phyloP scores from a whole-genome alignment of 1,284 basidiomycete species.

The Apiotrichum laibachii region DNA sequence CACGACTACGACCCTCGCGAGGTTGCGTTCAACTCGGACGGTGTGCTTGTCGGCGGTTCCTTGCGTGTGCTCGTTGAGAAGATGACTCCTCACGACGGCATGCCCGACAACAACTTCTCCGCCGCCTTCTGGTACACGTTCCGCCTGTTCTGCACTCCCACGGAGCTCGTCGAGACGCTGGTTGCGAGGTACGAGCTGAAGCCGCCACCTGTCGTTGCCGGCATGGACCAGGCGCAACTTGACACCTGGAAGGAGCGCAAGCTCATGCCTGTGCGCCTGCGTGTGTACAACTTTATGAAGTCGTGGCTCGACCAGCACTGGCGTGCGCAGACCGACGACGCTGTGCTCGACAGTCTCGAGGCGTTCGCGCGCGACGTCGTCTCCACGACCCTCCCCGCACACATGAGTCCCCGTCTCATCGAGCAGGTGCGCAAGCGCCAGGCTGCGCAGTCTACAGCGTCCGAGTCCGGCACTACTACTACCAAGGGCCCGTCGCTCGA shows the following conservation, averaged over 20 bases:
- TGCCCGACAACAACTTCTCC: conserved; percentile 76
- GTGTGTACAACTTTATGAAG: conserved; percentile 89
- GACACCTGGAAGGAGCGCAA: conserved; percentile 79
- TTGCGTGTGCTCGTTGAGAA: conserved; percentile 84
- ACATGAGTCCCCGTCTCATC: conserved; percentile 40
- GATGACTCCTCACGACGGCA: conserved; percentile 90
- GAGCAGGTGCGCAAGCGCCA: conserved; percentile 32
- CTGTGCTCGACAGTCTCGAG: conserved; percentile 48
- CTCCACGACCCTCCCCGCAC: conserved; percentile 32
- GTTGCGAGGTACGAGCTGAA: conserved; percentile 75
- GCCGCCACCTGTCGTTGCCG: conserved; percentile 41
- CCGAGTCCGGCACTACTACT: background rate
- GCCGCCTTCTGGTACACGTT: conserved; percentile 94
- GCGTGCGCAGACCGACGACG: conserved; percentile 63
- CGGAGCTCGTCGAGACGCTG: conserved; percentile 70
- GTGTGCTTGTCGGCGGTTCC: conserved; percentile 85
- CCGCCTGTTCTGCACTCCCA: conserved; percentile 81
- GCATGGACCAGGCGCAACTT: conserved; percentile 57
- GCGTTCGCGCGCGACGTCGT: conserved; percentile 48
- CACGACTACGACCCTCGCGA: conserved; percentile 63
- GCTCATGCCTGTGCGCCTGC: conserved; percentile 79
- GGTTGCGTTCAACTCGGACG: conserved; percentile 85
- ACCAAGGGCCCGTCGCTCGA: conserved; percentile 21
- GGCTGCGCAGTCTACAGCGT: conserved; percentile 18
- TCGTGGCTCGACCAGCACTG: conserved; percentile 90